A percentile compares a stretch with the other conserved stretches of the same genome.
Conservation (phyloP, 345 rosid species). For the Dipteronia sinensis region DNA sequence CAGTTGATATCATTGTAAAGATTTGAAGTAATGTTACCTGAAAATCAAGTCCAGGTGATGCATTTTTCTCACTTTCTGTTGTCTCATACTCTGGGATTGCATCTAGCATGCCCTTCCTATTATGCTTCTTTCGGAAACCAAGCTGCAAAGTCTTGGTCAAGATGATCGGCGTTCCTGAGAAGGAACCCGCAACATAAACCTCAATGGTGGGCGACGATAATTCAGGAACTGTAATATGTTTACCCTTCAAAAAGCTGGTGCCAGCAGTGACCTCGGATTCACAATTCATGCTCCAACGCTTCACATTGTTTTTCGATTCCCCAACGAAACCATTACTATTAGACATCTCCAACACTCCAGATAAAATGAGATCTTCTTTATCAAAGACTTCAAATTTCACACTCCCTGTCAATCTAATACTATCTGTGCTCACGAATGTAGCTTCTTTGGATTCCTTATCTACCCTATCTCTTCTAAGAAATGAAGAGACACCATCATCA, state of each 20-base stretch:
- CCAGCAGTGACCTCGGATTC: conserved; percentile 55
- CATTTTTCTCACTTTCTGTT: conserved; percentile 46
- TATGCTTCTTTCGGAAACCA: conserved; percentile 63
- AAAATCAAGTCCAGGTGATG: conserved; percentile 42
- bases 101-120: conserved; percentile 55
- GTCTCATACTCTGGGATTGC: conserved; percentile 79
- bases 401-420: conserved; percentile 74
- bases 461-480: conserved; percentile 80
- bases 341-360: conserved; percentile 74
- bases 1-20: neutral
- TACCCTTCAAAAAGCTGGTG: conserved; percentile 70
- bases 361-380: conserved; percentile 61
- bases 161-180: conserved; percentile 76
- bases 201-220: conserved; percentile 60
- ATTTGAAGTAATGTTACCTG: conserved; percentile 51
- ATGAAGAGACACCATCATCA: conserved; percentile 58
- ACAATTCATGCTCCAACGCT: conserved; percentile 80
- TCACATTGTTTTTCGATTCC: conserved; percentile 55
- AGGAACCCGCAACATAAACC: conserved; percentile 83
- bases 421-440: conserved; percentile 87
- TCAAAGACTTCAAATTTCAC: conserved; percentile 80
- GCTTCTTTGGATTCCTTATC: conserved; percentile 83
- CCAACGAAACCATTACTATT: conserved; percentile 50
- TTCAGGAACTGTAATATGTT: conserved; percentile 48
- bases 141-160: conserved; percentile 77